These are phyloP conservation scores for Phytophthora agathidicida DNA, from an alignment of 352 stramenopile species.

Conservation along the genomic window DNA sequence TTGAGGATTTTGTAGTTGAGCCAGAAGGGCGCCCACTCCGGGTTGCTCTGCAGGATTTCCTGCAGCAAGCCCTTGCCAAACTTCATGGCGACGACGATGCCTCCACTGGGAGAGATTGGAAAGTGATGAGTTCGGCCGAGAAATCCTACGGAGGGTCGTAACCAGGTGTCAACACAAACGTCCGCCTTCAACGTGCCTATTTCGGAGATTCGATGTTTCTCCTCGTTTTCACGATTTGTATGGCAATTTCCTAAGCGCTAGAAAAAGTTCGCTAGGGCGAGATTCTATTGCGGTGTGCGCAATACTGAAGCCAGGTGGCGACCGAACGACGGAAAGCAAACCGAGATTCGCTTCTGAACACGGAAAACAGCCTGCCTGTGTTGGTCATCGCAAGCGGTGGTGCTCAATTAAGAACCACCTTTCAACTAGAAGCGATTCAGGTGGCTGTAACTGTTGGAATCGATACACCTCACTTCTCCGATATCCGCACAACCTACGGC, in stretches of 20 bases:
- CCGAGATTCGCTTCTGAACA: constrained; percentile 10
- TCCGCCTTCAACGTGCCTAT: constrained; percentile 24
- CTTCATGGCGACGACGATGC: constrained; percentile 62
- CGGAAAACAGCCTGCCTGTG: too few relatives aligned
- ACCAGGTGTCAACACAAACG: constrained; percentile 21
- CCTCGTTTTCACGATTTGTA: not conserved
- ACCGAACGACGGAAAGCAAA: constrained; percentile 7
- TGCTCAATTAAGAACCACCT: too few relatives aligned
- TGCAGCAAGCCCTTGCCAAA: constrained; percentile 80
- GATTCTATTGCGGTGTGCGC: not conserved
- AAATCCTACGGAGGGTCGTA: not conserved
- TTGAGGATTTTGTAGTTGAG: constrained; percentile 90
- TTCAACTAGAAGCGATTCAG: too few relatives aligned
- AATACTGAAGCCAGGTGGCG: constrained; percentile 15
- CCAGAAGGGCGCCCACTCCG: constrained; percentile 86
- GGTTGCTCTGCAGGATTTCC: constrained; percentile 77
- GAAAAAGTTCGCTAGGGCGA: constrained; percentile 11
- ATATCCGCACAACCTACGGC: too few relatives aligned
- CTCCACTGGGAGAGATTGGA: constrained; percentile 8
- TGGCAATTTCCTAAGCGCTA: not conserved
- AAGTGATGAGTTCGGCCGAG: constrained; percentile 20
- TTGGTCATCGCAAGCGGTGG: too few relatives aligned
- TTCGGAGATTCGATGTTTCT: constrained; percentile 21
- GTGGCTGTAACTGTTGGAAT: too few relatives aligned
- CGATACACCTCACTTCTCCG: too few relatives aligned